These are phyloP conservation scores for Tremella mesenterica DNA, from an alignment of 768 basidiomycete genomes.

Conservation along the genomic window DNA sequence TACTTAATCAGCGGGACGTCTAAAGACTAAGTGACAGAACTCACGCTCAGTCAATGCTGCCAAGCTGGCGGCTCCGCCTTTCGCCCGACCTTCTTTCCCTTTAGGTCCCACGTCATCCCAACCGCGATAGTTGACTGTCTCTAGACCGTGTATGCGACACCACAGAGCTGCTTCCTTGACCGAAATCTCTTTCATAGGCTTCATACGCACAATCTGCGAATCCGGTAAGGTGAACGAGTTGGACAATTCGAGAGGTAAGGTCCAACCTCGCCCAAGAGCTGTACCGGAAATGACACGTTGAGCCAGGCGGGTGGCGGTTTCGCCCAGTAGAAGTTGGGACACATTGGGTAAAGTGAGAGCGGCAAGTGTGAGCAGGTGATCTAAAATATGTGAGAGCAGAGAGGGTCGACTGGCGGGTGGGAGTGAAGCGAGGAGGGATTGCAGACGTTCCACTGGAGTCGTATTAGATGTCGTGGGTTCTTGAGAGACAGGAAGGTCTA, in stretches of 20 bases:
- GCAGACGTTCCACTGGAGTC: slow-evolving; percentile 24
- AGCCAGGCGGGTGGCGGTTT: slow-evolving; percentile 41
- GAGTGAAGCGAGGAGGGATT: slow-evolving; percentile 25
- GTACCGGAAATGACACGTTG: slow-evolving; percentile 36
- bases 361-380: slow-evolving; percentile 20
- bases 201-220: slow-evolving; percentile 19
- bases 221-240: neutral
- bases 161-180: slow-evolving; percentile 38
- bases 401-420: slow-evolving; percentile 37
- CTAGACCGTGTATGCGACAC: slow-evolving; percentile 23
- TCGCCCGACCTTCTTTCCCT: slow-evolving; percentile 22
- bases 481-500: slow-evolving; percentile 23
- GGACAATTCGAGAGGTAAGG: slow-evolving; percentile 35
- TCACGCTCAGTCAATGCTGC: slow-evolving; percentile 41
- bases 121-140: slow-evolving; percentile 27
- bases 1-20: slow-evolving; percentile 6
- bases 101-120: slow-evolving; percentile 24
- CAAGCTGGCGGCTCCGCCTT: slow-evolving; percentile 31
- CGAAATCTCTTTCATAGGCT: slow-evolving; percentile 38
- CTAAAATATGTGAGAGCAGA: slow-evolving; percentile 33
- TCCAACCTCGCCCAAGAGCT: slow-evolving; percentile 39
- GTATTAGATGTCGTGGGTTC: slow-evolving; percentile 6
- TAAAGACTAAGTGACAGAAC: slow-evolving; percentile 5
- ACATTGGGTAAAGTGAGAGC: slow-evolving; percentile 26
- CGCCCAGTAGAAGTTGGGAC: slow-evolving; percentile 36